These are phyloP conservation scores for Medicago truncatula DNA, from an alignment of 306 rosid genomes.

Conservation along the genomic window DNA sequence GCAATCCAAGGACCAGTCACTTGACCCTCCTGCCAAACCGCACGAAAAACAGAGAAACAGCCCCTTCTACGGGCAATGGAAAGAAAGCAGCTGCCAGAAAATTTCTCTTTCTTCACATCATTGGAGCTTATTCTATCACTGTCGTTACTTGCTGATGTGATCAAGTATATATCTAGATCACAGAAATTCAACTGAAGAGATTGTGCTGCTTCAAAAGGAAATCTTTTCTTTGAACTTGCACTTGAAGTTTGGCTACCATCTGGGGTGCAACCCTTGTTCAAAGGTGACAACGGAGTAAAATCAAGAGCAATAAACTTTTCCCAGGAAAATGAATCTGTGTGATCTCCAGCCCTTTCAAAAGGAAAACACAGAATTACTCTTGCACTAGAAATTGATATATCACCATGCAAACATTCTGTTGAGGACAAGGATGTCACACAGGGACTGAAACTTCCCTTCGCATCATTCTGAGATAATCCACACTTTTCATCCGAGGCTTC, in stretches of 20 bases:
- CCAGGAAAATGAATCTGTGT: constrained; percentile 57
- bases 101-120: constrained; percentile 47
- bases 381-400: constrained; percentile 69
- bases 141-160: constrained; percentile 50
- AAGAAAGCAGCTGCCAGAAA: constrained; percentile 63
- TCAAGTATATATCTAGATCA: constrained; percentile 65
- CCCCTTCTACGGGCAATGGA: constrained; percentile 58
- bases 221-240: constrained; percentile 60
- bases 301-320: constrained; percentile 81
- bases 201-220: constrained; percentile 52
- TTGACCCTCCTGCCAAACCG: constrained; percentile 80
- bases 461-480: constrained; percentile 47
- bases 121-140: constrained; percentile 46
- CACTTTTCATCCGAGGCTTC: constrained; percentile 47
- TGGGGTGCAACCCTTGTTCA: constrained; percentile 43
- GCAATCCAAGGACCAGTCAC: constrained; percentile 96
- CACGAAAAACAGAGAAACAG: constrained; percentile 59
- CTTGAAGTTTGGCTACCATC: constrained; percentile 48
- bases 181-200: constrained; percentile 69
- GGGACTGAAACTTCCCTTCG: constrained; percentile 50
- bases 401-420: constrained; percentile 59
- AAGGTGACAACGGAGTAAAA: constrained; percentile 57
- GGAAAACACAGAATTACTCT: constrained; percentile 87
- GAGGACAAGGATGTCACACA: constrained; percentile 58
- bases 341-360: constrained; percentile 54